A percentile compares a stretch with the other conserved stretches of the same genome.
These are phyloP conservation scores for Talaromyces liani DNA, from an alignment of 495 filamentous ascomycete species.

Conservation along the genomic window DNA sequence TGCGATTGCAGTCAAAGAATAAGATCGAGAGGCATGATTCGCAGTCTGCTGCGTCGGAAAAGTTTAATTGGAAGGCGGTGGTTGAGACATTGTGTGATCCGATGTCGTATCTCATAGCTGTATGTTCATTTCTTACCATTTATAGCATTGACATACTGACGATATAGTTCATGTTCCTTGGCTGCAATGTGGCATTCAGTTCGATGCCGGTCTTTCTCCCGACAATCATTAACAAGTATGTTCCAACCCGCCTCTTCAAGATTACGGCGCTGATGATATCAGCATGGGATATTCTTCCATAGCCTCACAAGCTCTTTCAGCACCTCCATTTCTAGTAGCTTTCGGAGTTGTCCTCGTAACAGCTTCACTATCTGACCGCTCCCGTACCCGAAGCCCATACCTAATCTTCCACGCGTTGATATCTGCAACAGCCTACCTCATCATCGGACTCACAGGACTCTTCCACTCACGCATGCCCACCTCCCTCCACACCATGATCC, in stretches of 20 bases:
- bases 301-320: constrained; percentile 46
- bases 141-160: background rate
- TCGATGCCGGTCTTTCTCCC: constrained; percentile 54
- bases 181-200: constrained; percentile 52
- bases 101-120: constrained; percentile 60
- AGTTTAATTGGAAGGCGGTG: constrained; percentile 46
- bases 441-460: constrained; percentile 40
- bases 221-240: constrained; percentile 50
- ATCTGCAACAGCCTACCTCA: constrained; percentile 53
- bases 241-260: constrained; percentile 5
- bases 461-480: constrained; percentile 28
- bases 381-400: constrained; percentile 38
- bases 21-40: constrained; percentile 17
- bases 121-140: constrained; percentile 19
- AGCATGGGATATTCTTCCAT: constrained; percentile 42
- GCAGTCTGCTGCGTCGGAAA: constrained; percentile 6
- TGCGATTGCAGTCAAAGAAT: constrained; percentile 38
- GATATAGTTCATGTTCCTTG: constrained; percentile 47
- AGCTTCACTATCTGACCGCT: constrained; percentile 44
- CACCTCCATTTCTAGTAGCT: constrained; percentile 49
- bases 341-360: constrained; percentile 43
- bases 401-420: constrained; percentile 44
- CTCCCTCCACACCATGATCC: constrained; percentile 26
- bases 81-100: constrained; percentile 50
- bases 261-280: background rate